Evolutionary conservation across 1,284 basidiomycete species (phyloP).

Genomic region (Cryptococcus sp.): DNA sequence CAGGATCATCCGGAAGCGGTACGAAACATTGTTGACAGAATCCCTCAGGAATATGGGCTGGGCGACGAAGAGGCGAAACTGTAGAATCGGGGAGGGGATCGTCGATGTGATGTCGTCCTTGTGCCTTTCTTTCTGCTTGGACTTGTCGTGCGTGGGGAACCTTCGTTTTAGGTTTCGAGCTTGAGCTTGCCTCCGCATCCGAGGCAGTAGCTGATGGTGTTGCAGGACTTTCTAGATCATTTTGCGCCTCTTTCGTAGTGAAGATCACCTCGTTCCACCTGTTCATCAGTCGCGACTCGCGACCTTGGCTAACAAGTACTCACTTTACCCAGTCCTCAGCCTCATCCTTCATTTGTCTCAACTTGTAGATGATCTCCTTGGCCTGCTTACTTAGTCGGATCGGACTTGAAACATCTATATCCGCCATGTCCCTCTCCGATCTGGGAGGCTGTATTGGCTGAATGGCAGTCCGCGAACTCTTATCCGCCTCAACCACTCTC

Average conservation of each 20-base stretch:
- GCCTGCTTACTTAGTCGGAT: slow-evolving; percentile 79
- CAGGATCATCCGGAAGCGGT: slow-evolving; percentile 83
- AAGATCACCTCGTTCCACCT: slow-evolving; percentile 46
- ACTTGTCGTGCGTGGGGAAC: not conserved
- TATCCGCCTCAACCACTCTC: not conserved
- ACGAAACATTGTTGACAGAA: slow-evolving; percentile 80
- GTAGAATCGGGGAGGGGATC: slow-evolving; percentile 21
- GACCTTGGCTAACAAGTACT: slow-evolving; percentile 4
- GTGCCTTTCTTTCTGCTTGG: slow-evolving; percentile 6
- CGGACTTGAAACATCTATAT: slow-evolving; percentile 85
- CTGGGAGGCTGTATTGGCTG: slow-evolving; percentile 5
- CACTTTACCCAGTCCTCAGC: slow-evolving; percentile 77
- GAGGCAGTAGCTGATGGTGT: not conserved
- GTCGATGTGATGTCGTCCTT: slow-evolving; percentile 7
- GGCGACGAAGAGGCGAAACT: slow-evolving; percentile 40
- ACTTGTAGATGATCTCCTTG: slow-evolving; percentile 72
- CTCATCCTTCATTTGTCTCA: slow-evolving; percentile 88
- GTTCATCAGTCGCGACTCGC: not conserved
- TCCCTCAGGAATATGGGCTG: slow-evolving; percentile 46
- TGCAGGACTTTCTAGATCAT: not conserved
- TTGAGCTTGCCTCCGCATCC: slow-evolving; percentile 2
- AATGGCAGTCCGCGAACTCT: not conserved
- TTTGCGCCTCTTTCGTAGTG: slow-evolving; percentile 29
- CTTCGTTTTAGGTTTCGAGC: not conserved
- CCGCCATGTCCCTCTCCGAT: slow-evolving; percentile 19